Evolutionary conservation across 2,329 filamentous ascomycete species (phyloP), one percentile per base, ranked within the genome.

Genomic region (Botrytis fabae): DNA sequence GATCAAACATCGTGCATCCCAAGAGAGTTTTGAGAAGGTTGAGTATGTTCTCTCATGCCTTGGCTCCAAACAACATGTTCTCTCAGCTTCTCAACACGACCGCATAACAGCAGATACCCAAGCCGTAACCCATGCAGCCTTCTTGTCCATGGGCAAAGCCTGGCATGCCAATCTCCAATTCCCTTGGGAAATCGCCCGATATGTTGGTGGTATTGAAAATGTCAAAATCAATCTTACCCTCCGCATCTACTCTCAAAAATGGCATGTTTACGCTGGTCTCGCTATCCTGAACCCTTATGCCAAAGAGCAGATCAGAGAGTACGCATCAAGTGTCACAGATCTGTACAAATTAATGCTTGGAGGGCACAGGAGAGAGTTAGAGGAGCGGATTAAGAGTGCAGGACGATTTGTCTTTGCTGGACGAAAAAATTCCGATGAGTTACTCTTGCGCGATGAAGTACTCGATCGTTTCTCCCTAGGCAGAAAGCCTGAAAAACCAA

Each of bases 171-270:
- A 97, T 82, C 89, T 91, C 73, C 94, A 99, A 81, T 99, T 98
- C 79, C 96, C 97, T 0, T 99, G 96, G 96, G 95, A 98, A 79
- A 90, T 95, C 64, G 90, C 91, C n/a, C 94, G 96, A 75, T 99
- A 98, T 83, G 90, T 98, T 6, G 96, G 96, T 73, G 97, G 96
- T 70, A 97, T 99, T 79, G 96, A 99, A 83, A 99, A 99, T 82
- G 95, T 98, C 79, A 99, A 99, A 85, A 97, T 98, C 85, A 99
- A 99, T 84, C 91, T 98, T 78, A 98, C 94, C 78, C 86, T 99
- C 77, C 94, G 96, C 78, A 98, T 99, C 84, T 99, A 98, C 85
- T 91, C 92, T 74, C 97, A 98, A 83, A 99, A 98, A 83, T 99
- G 97, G 97, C 97, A 99, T 85, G 96, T 99, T 73, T 99, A 99